These are phyloP conservation scores for Leptographium lundbergii DNA, from an alignment of 2,329 filamentous ascomycete genomes.

Conservation along the genomic window DNA sequence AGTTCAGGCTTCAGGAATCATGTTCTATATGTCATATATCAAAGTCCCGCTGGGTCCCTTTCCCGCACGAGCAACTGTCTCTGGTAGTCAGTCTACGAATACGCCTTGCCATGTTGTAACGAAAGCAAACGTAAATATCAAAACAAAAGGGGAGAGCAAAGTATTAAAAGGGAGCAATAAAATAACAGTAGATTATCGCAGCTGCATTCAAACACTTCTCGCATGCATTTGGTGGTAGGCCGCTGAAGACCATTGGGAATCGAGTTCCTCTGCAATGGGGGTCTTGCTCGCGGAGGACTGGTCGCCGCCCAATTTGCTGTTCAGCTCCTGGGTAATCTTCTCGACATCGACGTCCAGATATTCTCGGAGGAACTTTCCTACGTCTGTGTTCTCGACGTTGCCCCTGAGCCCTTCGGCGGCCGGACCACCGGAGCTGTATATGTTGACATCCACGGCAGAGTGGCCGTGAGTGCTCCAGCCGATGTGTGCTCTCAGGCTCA, in stretches of 20 bases:
- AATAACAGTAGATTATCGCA: not conserved
- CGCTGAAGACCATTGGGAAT: not conserved
- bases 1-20: no score
- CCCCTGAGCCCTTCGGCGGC: constrained; percentile 55
- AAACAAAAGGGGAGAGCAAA: not conserved
- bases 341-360: constrained; percentile 75
- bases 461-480: constrained; percentile 95
- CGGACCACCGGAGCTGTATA: constrained; percentile 67
- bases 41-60: not conserved
- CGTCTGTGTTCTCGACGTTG: constrained; percentile 90
- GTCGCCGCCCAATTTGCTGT: constrained; percentile 26
- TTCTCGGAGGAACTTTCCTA: constrained; percentile 66
- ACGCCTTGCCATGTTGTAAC: not conserved
- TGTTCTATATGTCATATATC: no score
- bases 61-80: not conserved
- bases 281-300: not conserved
- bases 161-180: no score
- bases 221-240: not conserved
- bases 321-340: constrained; percentile 63
- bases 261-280: constrained; percentile 1
- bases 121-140: not conserved
- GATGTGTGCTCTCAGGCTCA: constrained; percentile 75
- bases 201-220: not conserved
- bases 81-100: not conserved
- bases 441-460: constrained; percentile 88